Percentiles rank a stretch among this genome's conserved stretches.
Evolutionary conservation across 2,329 filamentous ascomycete species (phyloP).

Genomic region (Fusarium equiseti): DNA sequence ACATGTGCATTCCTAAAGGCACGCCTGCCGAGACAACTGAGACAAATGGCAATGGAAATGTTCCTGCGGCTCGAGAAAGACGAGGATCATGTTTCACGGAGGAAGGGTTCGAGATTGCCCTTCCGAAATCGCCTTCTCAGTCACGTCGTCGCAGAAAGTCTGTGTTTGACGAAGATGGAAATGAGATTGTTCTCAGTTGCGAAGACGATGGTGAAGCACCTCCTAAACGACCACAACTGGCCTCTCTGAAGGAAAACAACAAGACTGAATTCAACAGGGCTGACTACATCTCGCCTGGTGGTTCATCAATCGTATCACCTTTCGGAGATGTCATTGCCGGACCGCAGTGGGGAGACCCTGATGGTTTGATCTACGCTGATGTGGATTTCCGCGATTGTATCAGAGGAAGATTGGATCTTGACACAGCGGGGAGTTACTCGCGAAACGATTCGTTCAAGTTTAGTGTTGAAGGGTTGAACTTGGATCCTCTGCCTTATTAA

Average conservation of each 20-base stretch:
- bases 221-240: slow-evolving; percentile 16
- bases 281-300: slow-evolving; percentile 76
- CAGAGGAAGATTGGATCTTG: slow-evolving; percentile 82
- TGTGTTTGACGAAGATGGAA: slow-evolving; percentile 65
- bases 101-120: slow-evolving; percentile 62
- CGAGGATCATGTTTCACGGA: slow-evolving; percentile 58
- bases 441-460: slow-evolving; percentile 75
- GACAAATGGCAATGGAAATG: slow-evolving; percentile 2
- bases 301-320: slow-evolving; percentile 84
- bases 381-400: slow-evolving; percentile 91
- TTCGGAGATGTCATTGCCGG: slow-evolving; percentile 83
- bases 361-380: slow-evolving; percentile 75
- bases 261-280: slow-evolving; percentile 30
- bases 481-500: slow-evolving; percentile 67
- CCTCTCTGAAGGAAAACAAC: not conserved
- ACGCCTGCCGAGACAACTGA: not conserved
- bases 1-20: slow-evolving; percentile 75
- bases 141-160: slow-evolving; percentile 52
- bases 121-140: slow-evolving; percentile 51
- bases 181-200: slow-evolving; percentile 64
- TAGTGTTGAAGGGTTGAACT: slow-evolving; percentile 68
- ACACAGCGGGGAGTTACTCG: slow-evolving; percentile 88
- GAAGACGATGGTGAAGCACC: slow-evolving; percentile 42
- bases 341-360: slow-evolving; percentile 84
- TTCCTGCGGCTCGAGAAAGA: slow-evolving; percentile 10